These are phyloP conservation scores for Allomyces macrogynus DNA, from an alignment of 192 early-diverging fungal species.

Conservation along the genomic window DNA sequence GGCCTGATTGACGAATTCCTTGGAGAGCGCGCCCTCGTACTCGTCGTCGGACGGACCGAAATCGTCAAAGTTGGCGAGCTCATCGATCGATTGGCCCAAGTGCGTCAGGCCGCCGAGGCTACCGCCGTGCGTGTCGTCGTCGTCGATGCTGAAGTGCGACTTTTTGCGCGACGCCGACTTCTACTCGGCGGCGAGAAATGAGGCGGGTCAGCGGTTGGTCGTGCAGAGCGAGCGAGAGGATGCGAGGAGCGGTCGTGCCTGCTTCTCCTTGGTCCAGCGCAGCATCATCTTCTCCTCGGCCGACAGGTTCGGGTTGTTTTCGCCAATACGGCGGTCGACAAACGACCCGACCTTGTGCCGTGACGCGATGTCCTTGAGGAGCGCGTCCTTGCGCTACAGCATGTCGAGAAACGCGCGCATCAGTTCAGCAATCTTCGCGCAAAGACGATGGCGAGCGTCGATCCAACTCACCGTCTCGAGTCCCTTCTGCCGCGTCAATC, in stretches of 20 bases:
- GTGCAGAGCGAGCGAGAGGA: neutral
- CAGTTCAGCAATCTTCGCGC: neutral
- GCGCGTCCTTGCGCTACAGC: conserved; percentile 53
- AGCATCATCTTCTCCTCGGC: conserved; percentile 90
- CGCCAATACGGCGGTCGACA: conserved; percentile 87
- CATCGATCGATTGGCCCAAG: conserved; percentile 71
- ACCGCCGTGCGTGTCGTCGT: conserved; percentile 33
- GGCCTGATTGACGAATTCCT: conserved; percentile 37
- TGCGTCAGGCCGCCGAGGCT: conserved; percentile 60
- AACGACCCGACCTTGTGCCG: conserved; percentile 50
- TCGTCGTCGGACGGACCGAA: conserved; percentile 35
- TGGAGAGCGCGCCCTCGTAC: conserved; percentile 38
- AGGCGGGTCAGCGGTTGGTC: neutral
- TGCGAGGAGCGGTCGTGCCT: conserved; percentile 13
- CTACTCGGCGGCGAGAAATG: conserved; percentile 3
- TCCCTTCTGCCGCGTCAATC: conserved; percentile 54
- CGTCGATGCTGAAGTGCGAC: conserved; percentile 65
- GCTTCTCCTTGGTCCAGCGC: conserved; percentile 75
- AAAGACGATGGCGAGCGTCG: too few relatives aligned
- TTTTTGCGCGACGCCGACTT: conserved; percentile 13
- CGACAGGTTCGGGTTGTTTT: conserved; percentile 63
- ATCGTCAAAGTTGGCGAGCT: conserved; percentile 67
- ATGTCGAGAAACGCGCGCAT: neutral
- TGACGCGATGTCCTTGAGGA: conserved; percentile 53
- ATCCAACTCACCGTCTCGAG: conserved; percentile 55